phyloP scores from a whole-genome alignment of 116 monocot species.

The Dioscorea cayenensis region DNA sequence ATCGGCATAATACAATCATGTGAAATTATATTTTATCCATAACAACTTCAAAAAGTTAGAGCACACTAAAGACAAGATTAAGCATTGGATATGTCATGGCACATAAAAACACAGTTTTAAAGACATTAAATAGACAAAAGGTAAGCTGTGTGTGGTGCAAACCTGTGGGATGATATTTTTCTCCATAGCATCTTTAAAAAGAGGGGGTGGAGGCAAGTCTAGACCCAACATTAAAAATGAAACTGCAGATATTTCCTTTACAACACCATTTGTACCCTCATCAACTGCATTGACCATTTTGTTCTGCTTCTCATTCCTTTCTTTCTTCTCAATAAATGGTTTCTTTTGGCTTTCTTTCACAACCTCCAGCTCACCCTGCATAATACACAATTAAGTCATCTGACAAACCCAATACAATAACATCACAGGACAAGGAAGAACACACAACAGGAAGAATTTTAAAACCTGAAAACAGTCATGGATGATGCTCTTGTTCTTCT shows the following conservation, averaged over 20 bases:
- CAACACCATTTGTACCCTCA: constrained; percentile 23
- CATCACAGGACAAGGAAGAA: constrained; percentile 1
- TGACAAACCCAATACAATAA: constrained; percentile 1
- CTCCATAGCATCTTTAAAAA: constrained; percentile 99
- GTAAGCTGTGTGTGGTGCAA: neutral
- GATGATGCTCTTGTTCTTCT: constrained; percentile 71
- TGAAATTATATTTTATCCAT: neutral
- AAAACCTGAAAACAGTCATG: constrained; percentile 95
- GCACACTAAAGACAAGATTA: neutral
- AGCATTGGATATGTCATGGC: neutral
- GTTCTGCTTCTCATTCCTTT: constrained; percentile 35
- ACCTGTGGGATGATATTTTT: constrained; percentile 99
- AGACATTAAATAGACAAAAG: neutral
- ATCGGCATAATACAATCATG: neutral
- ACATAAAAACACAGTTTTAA: neutral
- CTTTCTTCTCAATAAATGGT: constrained; percentile 53
- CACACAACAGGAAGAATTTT: constrained; percentile 3
- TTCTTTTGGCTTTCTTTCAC: constrained; percentile 81
- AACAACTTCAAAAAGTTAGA: too few species aligned
- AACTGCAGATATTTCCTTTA: constrained; percentile 71
- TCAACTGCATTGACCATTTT: constrained; percentile 8
- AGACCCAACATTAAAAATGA: constrained; percentile 97
- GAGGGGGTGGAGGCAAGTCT: constrained; percentile 96
- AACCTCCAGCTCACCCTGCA: constrained; percentile 90
- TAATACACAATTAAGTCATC: neutral